Evolutionary conservation across 1,284 basidiomycete genomes (phyloP).

Genomic region (Cronartium quercuum): DNA sequence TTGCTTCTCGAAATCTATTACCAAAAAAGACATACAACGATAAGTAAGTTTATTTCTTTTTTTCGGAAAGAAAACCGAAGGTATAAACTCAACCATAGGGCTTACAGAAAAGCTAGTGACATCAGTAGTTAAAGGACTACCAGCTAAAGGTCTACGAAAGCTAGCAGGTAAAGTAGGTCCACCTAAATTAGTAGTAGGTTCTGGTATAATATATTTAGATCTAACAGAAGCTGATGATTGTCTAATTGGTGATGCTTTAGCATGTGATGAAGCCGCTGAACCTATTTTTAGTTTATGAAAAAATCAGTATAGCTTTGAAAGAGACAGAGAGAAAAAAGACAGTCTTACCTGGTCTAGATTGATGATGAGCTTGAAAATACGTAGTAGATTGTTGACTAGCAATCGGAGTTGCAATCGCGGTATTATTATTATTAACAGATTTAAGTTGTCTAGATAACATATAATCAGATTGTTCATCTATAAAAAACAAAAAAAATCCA

Average conservation of each 20-base stretch:
- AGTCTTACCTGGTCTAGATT: conserved; percentile 23
- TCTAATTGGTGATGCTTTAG: conserved; percentile 25
- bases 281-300: not conserved
- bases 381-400: not conserved
- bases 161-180: conserved; percentile 25
- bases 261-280: conserved; percentile 24
- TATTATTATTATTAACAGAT: not conserved
- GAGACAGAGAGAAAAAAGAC: not conserved
- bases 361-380: conserved; percentile 15
- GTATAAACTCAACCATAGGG: not conserved
- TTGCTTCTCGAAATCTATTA: not conserved
- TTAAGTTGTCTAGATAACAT: conserved; percentile 3
- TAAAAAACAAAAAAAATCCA: not conserved
- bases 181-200: conserved; percentile 15
- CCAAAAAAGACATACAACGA: too few relatives aligned
- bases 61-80: not conserved
- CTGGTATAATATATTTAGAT: not conserved
- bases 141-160: conserved; percentile 7
- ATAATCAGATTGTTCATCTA: conserved; percentile 35
- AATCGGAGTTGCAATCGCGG: not conserved
- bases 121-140: conserved; percentile 9
- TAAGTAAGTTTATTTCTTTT: not conserved
- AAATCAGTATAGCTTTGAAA: not conserved
- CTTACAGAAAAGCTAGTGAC: not conserved
- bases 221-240: not conserved